Evolutionary conservation across 2,329 filamentous ascomycete species (phyloP), one percentile per base, ranked within the genome.

Genomic region (Aureobasidium vineae): DNA sequence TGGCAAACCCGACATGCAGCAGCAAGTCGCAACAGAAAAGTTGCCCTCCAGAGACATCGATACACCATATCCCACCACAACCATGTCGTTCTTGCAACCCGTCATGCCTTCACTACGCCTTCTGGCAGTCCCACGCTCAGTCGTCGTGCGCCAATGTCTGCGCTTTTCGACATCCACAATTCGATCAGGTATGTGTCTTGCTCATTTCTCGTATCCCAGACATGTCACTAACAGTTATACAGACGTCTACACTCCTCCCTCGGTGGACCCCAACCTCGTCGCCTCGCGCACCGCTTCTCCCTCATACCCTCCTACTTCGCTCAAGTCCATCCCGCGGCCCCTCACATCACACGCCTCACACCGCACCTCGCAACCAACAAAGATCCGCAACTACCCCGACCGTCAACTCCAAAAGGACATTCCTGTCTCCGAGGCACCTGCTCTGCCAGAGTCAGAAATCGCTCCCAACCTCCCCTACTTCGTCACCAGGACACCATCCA

Each of bases 401-500:
- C 70, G 73, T 52, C 16, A 38, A 36, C n/a, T 41, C 16, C 49
- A 53, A 28, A 57, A 36, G 36, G 45, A 31, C 10, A 70, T 75
- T 64, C 65, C 70, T 49, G 66, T 71, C 31, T 64, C 69, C 7
- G 50, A 57, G 13, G 40, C 56, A 10, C 66, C 68, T 19, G 23
- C 63, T 19, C 67, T 75, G 26, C 68, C 72, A 23, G 69, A 71
- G n/a, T 66, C 69, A n/a, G 68, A 75, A 68, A 73, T 73, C 68
- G 78, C 77, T 65, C 78, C 76, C 57, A 83, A 81, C 57, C 76
- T 86, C 36, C 84, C 86, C 13, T 97, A 92, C 81, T 84, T 88
- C 72, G 84, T 98, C 70, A 82, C 82, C 61, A 88, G 92, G 69
- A 94, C 91, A 3, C 79, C 82, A 1, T 88, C 85, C 43, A 85